Conservation (phyloP, 768 basidiomycete genomes). For the Leucogyrophana mollusca region DNA sequence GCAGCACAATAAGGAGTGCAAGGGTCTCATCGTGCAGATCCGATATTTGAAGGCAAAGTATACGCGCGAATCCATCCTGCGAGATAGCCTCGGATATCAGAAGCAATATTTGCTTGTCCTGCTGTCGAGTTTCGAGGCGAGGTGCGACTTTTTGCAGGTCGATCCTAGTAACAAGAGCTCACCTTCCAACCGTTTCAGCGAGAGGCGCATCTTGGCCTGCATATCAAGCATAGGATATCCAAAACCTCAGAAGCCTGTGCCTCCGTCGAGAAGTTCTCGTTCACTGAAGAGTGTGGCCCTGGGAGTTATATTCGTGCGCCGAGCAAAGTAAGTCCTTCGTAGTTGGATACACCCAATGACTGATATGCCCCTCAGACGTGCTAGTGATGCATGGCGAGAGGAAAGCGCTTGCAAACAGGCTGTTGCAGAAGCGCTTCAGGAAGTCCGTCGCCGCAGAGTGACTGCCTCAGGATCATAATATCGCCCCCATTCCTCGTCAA, state of each 20-base stretch:
- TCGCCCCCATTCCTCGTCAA: background rate
- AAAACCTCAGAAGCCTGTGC: constrained; percentile 40
- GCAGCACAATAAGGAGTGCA: constrained; percentile 85
- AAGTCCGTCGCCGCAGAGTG: constrained; percentile 58
- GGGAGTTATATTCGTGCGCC: constrained; percentile 62
- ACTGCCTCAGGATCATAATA: constrained; percentile 11
- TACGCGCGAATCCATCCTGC: constrained; percentile 79
- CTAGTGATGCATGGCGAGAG: constrained; percentile 62
- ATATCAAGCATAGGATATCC: constrained; percentile 74
- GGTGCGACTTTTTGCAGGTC: constrained; percentile 38
- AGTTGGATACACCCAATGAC: background rate
- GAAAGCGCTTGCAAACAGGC: constrained; percentile 60
- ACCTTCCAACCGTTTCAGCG: constrained; percentile 38
- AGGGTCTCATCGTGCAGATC: constrained; percentile 88
- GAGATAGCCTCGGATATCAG: constrained; percentile 77
- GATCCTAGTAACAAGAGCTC: background rate
- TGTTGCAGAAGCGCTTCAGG: constrained; percentile 64
- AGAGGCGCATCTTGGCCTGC: constrained; percentile 68
- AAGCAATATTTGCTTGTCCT: constrained; percentile 83
- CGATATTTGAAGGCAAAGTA: constrained; percentile 91
- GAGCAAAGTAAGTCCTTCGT: constrained; percentile 51
- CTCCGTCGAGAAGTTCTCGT: constrained; percentile 38
- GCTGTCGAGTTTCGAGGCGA: constrained; percentile 67
- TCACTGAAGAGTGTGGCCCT: constrained; percentile 57
- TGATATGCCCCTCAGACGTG: constrained; percentile 42